Evolutionary conservation across 225 moss, liverwort and hornwort species (phyloP).

Genomic region (Thuidium tamariscinum): DNA sequence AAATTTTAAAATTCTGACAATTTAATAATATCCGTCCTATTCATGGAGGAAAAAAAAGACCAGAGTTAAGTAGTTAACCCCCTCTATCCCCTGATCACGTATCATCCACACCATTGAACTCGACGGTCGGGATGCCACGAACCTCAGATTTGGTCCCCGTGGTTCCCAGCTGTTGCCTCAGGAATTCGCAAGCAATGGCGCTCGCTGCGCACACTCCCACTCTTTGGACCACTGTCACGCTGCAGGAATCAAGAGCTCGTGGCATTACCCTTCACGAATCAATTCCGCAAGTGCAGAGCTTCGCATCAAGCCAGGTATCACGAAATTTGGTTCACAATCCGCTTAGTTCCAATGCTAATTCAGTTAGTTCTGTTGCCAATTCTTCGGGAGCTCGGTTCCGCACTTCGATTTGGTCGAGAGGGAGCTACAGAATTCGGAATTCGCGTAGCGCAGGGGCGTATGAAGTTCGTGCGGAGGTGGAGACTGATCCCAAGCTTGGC

Average conservation of each 20-base stretch:
- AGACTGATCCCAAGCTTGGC: constrained; percentile 47
- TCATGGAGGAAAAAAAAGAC: background rate
- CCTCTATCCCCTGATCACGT: background rate
- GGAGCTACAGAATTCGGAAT: background rate
- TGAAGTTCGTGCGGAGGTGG: constrained; percentile 22
- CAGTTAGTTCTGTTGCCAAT: background rate
- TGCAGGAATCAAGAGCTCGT: background rate
- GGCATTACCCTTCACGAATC: background rate
- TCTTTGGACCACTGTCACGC: background rate
- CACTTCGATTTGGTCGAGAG: background rate
- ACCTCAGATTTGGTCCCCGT: background rate
- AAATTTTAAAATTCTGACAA: too few species aligned
- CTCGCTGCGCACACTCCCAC: background rate
- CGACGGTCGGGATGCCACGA: background rate
- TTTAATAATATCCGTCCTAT: background rate
- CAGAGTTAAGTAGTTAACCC: background rate
- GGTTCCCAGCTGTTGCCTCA: background rate
- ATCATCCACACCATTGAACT: background rate
- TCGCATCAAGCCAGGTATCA: background rate
- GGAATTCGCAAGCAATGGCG: constrained; percentile 26
- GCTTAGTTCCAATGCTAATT: background rate
- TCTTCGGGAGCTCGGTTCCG: background rate
- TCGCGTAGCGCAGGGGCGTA: background rate
- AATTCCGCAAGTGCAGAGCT: background rate
- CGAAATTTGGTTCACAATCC: constrained; percentile 1